A percentile compares a stretch with the other conserved stretches of the same genome.
phyloP scores from a whole-genome alignment of 352 stramenopile species.

The Phytophthora tentaculata region DNA sequence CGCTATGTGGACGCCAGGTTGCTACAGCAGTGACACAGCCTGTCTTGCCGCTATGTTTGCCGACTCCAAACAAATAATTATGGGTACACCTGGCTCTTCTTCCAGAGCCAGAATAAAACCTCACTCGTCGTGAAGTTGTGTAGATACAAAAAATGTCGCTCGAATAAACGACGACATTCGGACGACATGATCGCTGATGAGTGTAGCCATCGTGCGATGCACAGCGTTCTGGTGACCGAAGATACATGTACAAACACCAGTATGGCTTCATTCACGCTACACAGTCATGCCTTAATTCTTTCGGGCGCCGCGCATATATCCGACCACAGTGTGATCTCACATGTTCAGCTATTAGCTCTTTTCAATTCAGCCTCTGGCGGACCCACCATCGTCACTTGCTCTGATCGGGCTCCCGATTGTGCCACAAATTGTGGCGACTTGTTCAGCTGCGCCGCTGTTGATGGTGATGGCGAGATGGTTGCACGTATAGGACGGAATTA shows the following conservation, averaged over 20 bases:
- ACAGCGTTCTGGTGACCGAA: not conserved
- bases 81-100: slow-evolving; percentile 21
- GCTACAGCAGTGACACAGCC: not conserved
- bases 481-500: slow-evolving; percentile 9
- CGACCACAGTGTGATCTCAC: too few species aligned
- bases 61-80: not conserved
- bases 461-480: not conserved
- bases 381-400: not conserved
- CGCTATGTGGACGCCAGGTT: slow-evolving; percentile 8
- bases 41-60: not conserved
- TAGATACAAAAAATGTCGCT: slow-evolving; percentile 18
- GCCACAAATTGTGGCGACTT: not conserved
- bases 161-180: slow-evolving; percentile 22
- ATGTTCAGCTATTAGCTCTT: too few species aligned
- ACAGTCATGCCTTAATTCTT: too few species aligned
- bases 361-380: too few species aligned
- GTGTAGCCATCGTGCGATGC: slow-evolving; percentile 28
- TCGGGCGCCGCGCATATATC: too few species aligned
- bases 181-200: slow-evolving; percentile 9
- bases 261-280: too few species aligned
- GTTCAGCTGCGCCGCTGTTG: not conserved
- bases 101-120: slow-evolving; percentile 18
- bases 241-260: too few species aligned
- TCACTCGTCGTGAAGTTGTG: slow-evolving; percentile 19
- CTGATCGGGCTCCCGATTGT: not conserved